Evolutionary conservation across 495 filamentous ascomycete genomes (phyloP), one percentile per base, ranked within the genome.

Genomic region (Annulohypoxylon moriforme): DNA sequence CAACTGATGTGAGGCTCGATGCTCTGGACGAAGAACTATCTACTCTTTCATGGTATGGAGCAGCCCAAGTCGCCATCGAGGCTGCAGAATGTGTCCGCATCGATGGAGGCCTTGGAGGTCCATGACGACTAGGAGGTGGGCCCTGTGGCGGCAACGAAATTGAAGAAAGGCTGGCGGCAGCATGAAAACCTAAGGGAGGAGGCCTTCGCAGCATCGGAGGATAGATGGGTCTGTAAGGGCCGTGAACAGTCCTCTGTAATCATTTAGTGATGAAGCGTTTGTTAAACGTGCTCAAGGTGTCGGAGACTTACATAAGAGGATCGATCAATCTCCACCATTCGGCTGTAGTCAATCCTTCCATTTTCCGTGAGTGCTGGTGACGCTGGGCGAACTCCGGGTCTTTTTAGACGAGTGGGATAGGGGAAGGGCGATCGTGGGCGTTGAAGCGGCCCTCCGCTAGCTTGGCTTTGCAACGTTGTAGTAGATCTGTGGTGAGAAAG

Each of bases 401-500:
- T 86, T 76, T 86, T 89, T 22, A 90, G 80, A 29, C 88, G 84
- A n/a, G 87, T 85, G 7, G 88, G 89, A 69, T 91, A 91, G 9
- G 84, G 83, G 74, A 89, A 89, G 0, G 89, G 89, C 20, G 88
- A 90, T 24, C 87, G 83, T 38, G 88, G 89, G 10, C 88, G 82
- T 65, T 85, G 84, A 42, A 84, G 75, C 60, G 73, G 67, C 6
- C 69, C 73, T 8, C 71, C 34, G 64, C 69, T 77, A 77, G 73
- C 38, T 27, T 72, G 73, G 46, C 77, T 79, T 52, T 87, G 81
- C 42, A 89, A 71, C 42, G 85, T 89, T 4, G 81, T 81, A 47
- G 81, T 83, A n/a, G 88, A 86, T 55, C 80, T 85, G 69, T 86
- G 80, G 68, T 83, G 81, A 4, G 85, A 85, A 46, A 87, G 74